Conservation (phyloP, 2,329 filamentous ascomycete species). For the Neurospora crassa region DNA sequence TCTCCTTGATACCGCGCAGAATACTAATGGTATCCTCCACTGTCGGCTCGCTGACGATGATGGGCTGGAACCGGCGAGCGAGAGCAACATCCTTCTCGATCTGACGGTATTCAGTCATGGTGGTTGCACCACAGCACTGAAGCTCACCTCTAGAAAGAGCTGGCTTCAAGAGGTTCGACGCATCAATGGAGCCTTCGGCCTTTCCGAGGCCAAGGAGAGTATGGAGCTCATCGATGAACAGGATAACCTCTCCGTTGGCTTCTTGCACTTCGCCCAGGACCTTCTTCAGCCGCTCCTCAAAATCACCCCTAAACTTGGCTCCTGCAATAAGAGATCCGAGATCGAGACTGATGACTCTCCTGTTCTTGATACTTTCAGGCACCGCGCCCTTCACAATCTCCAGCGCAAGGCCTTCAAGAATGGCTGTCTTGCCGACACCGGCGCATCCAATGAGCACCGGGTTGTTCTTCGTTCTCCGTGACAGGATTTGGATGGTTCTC, state of each 20-base stretch:
- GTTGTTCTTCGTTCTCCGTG: conserved; percentile 89
- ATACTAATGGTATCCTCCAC: conserved; percentile 94
- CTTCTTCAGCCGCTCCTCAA: conserved; percentile 86
- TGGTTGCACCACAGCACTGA: conserved; percentile 93
- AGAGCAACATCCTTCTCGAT: conserved; percentile 96
- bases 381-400: conserved; percentile 89
- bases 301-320: conserved; percentile 91
- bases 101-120: conserved; percentile 78
- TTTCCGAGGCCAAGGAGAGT: conserved; percentile 87
- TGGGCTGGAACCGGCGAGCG: conserved; percentile 87
- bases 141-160: conserved; percentile 86
- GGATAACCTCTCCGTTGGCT: conserved; percentile 78
- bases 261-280: conserved; percentile 87
- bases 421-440: conserved; percentile 89
- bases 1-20: conserved; percentile 90
- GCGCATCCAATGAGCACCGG: conserved; percentile 88
- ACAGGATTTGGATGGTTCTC: conserved; percentile 87
- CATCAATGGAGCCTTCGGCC: conserved; percentile 92
- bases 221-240: conserved; percentile 94
- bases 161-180: conserved; percentile 88
- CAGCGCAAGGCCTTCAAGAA: conserved; percentile 81
- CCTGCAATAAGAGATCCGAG: conserved; percentile 89
- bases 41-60: conserved; percentile 81
- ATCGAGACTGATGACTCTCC: conserved; percentile 78
- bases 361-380: conserved; percentile 91